These are phyloP conservation scores for Crotalaria pallida DNA, from an alignment of 306 rosid species.

Conservation along the genomic window DNA sequence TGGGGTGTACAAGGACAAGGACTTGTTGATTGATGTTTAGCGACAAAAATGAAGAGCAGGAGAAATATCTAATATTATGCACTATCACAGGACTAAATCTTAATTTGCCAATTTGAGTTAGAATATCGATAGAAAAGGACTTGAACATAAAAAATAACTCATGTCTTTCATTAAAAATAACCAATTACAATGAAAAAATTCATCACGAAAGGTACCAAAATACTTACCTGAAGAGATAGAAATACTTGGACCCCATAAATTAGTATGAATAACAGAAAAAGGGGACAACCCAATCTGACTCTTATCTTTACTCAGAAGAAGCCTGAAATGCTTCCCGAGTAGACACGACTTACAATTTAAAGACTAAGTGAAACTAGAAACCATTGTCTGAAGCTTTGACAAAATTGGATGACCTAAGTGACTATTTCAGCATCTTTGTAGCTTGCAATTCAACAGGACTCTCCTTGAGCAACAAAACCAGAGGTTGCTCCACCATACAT, in stretches of 20 bases:
- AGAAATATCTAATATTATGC: neutral
- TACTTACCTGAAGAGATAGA: neutral
- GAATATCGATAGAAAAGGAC: neutral
- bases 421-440: neutral
- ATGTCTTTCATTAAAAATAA: neutral
- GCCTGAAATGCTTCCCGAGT: neutral
- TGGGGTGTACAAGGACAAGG: neutral
- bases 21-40: neutral
- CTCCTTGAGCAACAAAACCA: neutral
- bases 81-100: neutral
- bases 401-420: neutral
- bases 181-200: neutral
- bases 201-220: neutral
- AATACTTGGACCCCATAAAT: neutral
- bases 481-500: neutral
- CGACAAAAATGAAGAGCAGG: neutral
- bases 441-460: neutral
- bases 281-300: neutral
- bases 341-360: neutral
- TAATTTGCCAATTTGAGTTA: neutral
- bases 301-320: neutral
- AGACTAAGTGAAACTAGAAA: neutral
- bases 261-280: neutral
- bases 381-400: neutral
- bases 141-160: neutral